phyloP scores from a whole-genome alignment of 371 early-diverging fungal species.

The Apophysomyces elegans region DNA sequence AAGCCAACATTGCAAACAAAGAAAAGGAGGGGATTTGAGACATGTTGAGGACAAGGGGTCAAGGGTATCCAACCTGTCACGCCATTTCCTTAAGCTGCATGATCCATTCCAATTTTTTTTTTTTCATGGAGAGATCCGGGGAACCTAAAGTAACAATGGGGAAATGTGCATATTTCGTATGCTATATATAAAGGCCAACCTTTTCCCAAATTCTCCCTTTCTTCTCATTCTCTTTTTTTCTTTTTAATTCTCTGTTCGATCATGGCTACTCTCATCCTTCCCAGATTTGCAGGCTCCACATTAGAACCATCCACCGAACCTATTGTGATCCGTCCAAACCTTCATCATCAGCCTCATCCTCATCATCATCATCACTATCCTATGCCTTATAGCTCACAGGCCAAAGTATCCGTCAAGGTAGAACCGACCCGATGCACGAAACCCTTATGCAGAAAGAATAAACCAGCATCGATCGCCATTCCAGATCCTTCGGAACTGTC shows the following conservation, averaged over 20 bases:
- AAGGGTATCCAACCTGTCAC: not conserved
- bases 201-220: not conserved
- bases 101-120: not conserved
- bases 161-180: too few species aligned
- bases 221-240: constrained; percentile 6
- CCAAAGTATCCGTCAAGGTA: not conserved
- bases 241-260: not conserved
- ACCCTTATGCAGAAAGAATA: not conserved
- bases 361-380: too few species aligned
- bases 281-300: constrained; percentile 14
- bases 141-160: not conserved
- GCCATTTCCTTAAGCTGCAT: not conserved
- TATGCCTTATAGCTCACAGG: too few species aligned
- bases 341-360: too few species aligned
- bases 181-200: not conserved
- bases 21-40: too few species aligned
- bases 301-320: constrained; percentile 14
- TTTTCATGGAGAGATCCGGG: not conserved
- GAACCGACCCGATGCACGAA: not conserved
- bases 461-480: not conserved
- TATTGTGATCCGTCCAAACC: constrained; percentile 7
- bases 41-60: too few species aligned
- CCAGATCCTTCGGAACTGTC: not conserved
- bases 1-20: too few species aligned
- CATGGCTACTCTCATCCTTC: constrained; percentile 1